A percentile compares a stretch with the other conserved stretches of the same genome.
These are phyloP conservation scores for Coemansia sp. DNA, from an alignment of 192 early-diverging fungal genomes.

Conservation along the genomic window DNA sequence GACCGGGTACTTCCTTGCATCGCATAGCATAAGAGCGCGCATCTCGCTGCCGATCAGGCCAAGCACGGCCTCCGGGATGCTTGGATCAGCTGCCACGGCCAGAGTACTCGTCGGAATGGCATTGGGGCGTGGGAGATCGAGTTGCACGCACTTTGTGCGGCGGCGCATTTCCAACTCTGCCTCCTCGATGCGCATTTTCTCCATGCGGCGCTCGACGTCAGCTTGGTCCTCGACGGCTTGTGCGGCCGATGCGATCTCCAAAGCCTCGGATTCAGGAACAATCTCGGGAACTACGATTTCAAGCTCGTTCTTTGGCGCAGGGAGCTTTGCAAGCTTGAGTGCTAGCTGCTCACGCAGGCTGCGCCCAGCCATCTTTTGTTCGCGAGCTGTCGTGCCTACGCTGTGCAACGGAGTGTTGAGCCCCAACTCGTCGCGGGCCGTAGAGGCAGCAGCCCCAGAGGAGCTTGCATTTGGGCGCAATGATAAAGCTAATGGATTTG, in stretches of 20 bases:
- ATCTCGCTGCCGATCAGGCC: slow-evolving; percentile 74
- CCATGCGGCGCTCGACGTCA: slow-evolving; percentile 66
- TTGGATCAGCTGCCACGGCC: slow-evolving; percentile 14
- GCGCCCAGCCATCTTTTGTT: slow-evolving; percentile 54
- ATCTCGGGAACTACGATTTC: slow-evolving; percentile 83
- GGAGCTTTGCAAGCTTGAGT: slow-evolving; percentile 70
- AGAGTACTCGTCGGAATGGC: slow-evolving; percentile 18
- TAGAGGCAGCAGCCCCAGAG: slow-evolving; percentile 54
- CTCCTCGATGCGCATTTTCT: slow-evolving; percentile 57
- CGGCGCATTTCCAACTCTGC: slow-evolving; percentile 57
- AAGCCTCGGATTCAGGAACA: slow-evolving; percentile 13
- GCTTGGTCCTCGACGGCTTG: slow-evolving; percentile 68
- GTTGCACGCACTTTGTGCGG: slow-evolving; percentile 77
- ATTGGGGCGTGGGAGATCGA: slow-evolving; percentile 74
- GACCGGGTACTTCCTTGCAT: slow-evolving; percentile 73
- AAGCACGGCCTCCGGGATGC: slow-evolving; percentile 51
- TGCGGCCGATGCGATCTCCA: neutral
- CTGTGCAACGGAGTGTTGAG: slow-evolving; percentile 54
- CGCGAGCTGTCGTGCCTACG: slow-evolving; percentile 71
- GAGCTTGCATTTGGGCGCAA: slow-evolving; percentile 24
- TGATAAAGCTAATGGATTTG: slow-evolving; percentile 70
- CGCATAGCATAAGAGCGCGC: slow-evolving; percentile 67
- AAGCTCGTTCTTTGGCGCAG: slow-evolving; percentile 91
- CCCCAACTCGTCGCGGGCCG: slow-evolving; percentile 66
- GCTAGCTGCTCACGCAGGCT: slow-evolving; percentile 71